Conservation (phyloP, 306 rosid genomes). For the Malus sylvestris region DNA sequence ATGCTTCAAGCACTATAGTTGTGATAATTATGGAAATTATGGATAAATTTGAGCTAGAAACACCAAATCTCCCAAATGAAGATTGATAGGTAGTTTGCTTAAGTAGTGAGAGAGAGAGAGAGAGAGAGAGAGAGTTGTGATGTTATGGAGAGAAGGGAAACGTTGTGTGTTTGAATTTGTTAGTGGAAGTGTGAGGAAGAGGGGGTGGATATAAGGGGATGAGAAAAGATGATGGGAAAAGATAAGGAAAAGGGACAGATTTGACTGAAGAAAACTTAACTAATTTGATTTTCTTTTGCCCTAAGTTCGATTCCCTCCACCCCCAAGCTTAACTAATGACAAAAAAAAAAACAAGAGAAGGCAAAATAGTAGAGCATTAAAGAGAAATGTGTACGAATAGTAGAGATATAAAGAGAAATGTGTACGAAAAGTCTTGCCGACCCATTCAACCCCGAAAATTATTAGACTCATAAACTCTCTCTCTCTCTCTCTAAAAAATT, state of each 20-base stretch:
- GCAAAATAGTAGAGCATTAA: background rate
- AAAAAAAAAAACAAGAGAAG: too few species aligned
- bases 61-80: background rate
- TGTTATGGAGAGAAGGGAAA: conserved; percentile 15
- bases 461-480: background rate
- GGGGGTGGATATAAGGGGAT: conserved; percentile 13
- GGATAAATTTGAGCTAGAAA: background rate
- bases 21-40: background rate
- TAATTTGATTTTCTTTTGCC: background rate
- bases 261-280: conserved; percentile 23
- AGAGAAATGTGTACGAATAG: background rate
- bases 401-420: background rate
- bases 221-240: conserved; percentile 40
- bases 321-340: too few species aligned
- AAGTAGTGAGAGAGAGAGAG: conserved; percentile 30
- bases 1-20: background rate
- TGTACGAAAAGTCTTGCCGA: conserved; percentile 24
- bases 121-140: conserved; percentile 26
- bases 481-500: background rate
- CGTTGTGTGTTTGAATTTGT: background rate
- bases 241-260: conserved; percentile 22
- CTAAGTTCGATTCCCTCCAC: background rate
- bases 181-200: conserved; percentile 46
- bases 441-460: conserved; percentile 18
- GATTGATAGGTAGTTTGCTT: background rate